Evolutionary conservation across 176 grass and related monocot genomes (phyloP), one percentile per base, ranked within the genome.

Genomic region (Carex pumila): DNA sequence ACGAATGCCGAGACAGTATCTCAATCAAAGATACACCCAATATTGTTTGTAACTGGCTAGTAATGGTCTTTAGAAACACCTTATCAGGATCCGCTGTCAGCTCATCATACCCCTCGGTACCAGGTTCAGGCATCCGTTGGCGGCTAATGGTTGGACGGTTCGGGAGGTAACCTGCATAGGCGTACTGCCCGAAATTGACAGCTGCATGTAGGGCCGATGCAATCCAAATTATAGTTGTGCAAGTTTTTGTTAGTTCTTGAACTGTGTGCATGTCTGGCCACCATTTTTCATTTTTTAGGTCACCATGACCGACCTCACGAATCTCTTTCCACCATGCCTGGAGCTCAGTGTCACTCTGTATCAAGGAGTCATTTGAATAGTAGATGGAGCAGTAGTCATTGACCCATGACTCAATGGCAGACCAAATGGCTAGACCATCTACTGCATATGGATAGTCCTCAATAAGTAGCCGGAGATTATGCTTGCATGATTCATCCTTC

Each of bases 311-410:
- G 56, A 90, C 94, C 79, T 97, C 90, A 22, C 90, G 90, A 1
- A 89, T 85, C 92, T 97, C 94, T 85, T 82, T 89, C 94, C 94
- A 97, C 94, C 94, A 97, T 56, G 67, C 88, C 66, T 92, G 94
- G 41, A 97, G 83, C 88, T 97, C 94, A 5, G 1, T 17, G 85
- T 97, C 94, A 78, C 21, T 71, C 43, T 19, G 81, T 6, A 94
- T 47, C 31, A 41, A 50, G 58, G 12, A 71, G 65, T 94, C 93
- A 87, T 65, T 2, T 2, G 86, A 79, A 81, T 94, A 94, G 86
- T 94, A 94, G 88, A 94, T 88, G 36, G 78, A 85, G 15, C 89
- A 91, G 81, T 94, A 94, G 58, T 94, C 90, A 79, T 29, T 9
- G 50, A 94, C 93, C 86, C 90, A 94, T 73, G 81, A 83, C 65